Evolutionary conservation across 2,329 filamentous ascomycete genomes (phyloP), one percentile per base, ranked within the genome.

Genomic region (Epichloe baconii): DNA sequence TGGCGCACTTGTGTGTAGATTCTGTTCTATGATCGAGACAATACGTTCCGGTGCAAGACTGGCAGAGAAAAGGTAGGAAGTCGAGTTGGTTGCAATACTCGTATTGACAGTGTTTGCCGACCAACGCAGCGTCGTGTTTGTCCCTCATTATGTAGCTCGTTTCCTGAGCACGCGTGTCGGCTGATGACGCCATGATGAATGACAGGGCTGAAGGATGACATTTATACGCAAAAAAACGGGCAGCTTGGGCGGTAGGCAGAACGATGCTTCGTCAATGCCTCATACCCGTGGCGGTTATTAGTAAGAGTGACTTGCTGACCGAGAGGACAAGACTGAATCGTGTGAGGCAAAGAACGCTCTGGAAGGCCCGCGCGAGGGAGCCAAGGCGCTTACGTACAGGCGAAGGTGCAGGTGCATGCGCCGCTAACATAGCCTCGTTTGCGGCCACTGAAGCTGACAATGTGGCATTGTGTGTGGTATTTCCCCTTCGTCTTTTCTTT

Each of bases 1-100:
- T 72, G 48, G 70, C 59, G 67, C 81, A 85, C 62, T 81, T 78
- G 71, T 98, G 94, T 0, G 87, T 72, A 19, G 80, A 79, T 71
- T 97, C 91, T 61, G 82, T 85, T 51, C 91, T 86, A 74, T 98
- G 93, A 64, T 97, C 91, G 58, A 95, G 85, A 67, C 94, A 98
- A 72, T 83, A 98, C 15, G 85, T 91, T 53, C 80, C 78, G 56
- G 67, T 78, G 71, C 93, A 98, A 59, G 86, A 93, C 65, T 94
- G 87, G 72, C 93, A 98, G 63, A 82, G 78, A 68, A 97, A 97
- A 4, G 93, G 93, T 4, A 98, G 80, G 68, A 98, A 97, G 70
- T 97, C 93, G 54, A 97, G 86, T 64, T 93, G 86, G 65, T 90
- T 85, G 75, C 93, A 98, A 75, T 88, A 94, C 57, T 85, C 75